A percentile compares a stretch with the other conserved stretches of the same genome.
phyloP scores from a whole-genome alignment of 164 flowering plant species.

The Berberis vulgaris region DNA sequence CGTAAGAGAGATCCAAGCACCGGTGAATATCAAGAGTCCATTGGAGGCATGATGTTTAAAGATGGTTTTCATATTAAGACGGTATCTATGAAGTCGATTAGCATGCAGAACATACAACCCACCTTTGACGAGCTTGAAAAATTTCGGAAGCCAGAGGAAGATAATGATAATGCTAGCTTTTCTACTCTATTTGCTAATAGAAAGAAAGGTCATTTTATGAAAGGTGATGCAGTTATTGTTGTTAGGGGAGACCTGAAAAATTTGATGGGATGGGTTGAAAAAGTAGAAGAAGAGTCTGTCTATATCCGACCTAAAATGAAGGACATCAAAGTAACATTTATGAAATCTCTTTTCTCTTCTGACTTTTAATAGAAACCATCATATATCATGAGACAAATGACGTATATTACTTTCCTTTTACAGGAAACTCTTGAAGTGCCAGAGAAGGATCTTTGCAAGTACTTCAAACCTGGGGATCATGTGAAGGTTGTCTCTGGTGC shows the following conservation, averaged over 20 bases:
- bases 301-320: conserved; percentile 74
- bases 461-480: conserved; percentile 91
- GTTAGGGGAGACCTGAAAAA: conserved; percentile 87
- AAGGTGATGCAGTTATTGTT: conserved; percentile 90
- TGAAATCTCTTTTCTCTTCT: neutral
- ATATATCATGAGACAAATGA: neutral
- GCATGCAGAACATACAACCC: conserved; percentile 64
- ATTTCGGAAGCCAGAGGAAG: conserved; percentile 70
- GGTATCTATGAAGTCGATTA: conserved; percentile 82
- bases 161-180: conserved; percentile 61
- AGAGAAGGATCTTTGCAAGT: conserved; percentile 88
- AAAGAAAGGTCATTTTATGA: conserved; percentile 93
- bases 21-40: conserved; percentile 68
- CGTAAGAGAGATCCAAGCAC: conserved; percentile 64
- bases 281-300: conserved; percentile 87
- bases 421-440: conserved; percentile 76
- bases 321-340: conserved; percentile 53
- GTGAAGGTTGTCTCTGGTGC: conserved; percentile 93
- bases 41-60: conserved; percentile 71
- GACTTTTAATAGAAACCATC: too few relatives aligned
- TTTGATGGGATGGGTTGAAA: conserved; percentile 94
- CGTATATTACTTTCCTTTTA: neutral
- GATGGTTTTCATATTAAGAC: conserved; percentile 81
- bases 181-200: conserved; percentile 84
- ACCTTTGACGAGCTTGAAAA: conserved; percentile 95